Percentiles rank a stretch among this genome's conserved stretches.
Evolutionary conservation across 371 early-diverging fungal species (phyloP).

Genomic region (Catenaria anguillulae): DNA sequence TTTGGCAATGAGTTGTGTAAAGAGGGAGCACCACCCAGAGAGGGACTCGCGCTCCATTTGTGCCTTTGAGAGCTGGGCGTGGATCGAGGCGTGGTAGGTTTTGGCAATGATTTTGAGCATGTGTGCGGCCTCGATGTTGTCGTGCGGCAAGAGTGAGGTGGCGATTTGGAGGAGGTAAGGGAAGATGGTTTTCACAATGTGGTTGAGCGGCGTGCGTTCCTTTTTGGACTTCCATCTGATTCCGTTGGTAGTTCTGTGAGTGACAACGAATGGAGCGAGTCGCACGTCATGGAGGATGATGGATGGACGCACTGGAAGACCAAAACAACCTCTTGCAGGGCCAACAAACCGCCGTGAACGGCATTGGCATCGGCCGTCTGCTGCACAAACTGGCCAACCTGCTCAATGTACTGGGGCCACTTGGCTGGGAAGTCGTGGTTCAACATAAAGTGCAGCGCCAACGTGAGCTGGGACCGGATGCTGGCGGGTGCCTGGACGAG

Average conservation of each 20-base stretch:
- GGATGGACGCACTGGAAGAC: slow-evolving; percentile 54
- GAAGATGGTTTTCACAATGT: slow-evolving; percentile 53
- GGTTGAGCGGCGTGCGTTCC: slow-evolving; percentile 42
- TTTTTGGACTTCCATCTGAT: slow-evolving; percentile 37
- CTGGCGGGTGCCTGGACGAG: slow-evolving; percentile 44
- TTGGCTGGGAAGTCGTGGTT: slow-evolving; percentile 55
- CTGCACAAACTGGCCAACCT: slow-evolving; percentile 37
- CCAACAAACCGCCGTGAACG: slow-evolving; percentile 56
- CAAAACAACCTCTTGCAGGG: slow-evolving; percentile 60
- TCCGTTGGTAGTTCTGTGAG: too few relatives aligned
- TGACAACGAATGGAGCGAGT: background rate
- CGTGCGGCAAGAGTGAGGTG: slow-evolving; percentile 30
- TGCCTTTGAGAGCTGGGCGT: slow-evolving; percentile 44
- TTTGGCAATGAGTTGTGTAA: slow-evolving; percentile 59
- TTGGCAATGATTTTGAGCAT: slow-evolving; percentile 67
- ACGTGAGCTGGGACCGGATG: slow-evolving; percentile 63
- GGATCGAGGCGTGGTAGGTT: slow-evolving; percentile 55
- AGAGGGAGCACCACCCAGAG: slow-evolving; percentile 70
- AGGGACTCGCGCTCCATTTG: slow-evolving; percentile 50
- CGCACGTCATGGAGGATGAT: too few relatives aligned
- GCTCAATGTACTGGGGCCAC: slow-evolving; percentile 64
- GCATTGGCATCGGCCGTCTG: slow-evolving; percentile 42
- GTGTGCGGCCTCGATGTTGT: slow-evolving; percentile 57
- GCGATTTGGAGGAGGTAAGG: slow-evolving; percentile 56
- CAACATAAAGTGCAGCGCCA: slow-evolving; percentile 49